A percentile compares a stretch with the other conserved stretches of the same genome.
These are phyloP conservation scores for Phytophthora hibernalis DNA, from an alignment of 352 stramenopile species.

Conservation along the genomic window DNA sequence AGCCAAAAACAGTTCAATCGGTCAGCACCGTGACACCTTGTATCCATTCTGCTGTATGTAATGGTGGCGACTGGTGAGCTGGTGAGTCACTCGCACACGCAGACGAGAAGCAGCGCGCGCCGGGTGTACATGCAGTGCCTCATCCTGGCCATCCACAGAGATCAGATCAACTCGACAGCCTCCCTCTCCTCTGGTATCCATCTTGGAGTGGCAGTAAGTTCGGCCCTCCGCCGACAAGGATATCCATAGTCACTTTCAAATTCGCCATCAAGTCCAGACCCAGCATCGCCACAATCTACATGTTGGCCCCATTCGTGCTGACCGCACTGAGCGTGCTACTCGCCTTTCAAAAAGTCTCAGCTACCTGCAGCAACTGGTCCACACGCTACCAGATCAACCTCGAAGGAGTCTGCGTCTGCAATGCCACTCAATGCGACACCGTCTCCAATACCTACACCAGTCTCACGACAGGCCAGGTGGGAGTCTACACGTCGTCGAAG, in stretches of 20 bases:
- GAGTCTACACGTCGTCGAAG: conserved; percentile 58
- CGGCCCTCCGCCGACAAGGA: too few species aligned
- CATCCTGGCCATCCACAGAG: too few species aligned
- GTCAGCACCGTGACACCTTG: too few species aligned
- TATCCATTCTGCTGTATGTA: too few species aligned
- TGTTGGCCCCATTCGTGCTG: conserved; percentile 18
- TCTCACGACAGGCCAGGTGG: conserved; percentile 47
- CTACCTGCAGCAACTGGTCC: conserved; percentile 55
- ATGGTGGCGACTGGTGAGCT: too few species aligned
- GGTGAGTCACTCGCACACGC: too few species aligned
- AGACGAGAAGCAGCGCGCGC: too few species aligned
- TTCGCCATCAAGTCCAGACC: conserved; percentile 2
- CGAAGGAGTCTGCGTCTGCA: conserved; percentile 64
- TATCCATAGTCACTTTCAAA: conserved; percentile 17
- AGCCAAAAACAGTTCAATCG: too few species aligned
- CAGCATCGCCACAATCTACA: conserved; percentile 4
- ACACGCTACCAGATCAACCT: conserved; percentile 52
- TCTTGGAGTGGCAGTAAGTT: too few species aligned
- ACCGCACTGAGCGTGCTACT: conserved; percentile 10
- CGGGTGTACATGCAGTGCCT: too few species aligned
- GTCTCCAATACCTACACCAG: conserved; percentile 56
- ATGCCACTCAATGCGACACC: conserved; percentile 57
- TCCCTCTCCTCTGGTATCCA: too few species aligned
- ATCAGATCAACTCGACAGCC: too few species aligned
- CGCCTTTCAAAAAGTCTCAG: conserved; percentile 15